phyloP scores from a whole-genome alignment of 305 asterid species.

The Fraxinus albicans region DNA sequence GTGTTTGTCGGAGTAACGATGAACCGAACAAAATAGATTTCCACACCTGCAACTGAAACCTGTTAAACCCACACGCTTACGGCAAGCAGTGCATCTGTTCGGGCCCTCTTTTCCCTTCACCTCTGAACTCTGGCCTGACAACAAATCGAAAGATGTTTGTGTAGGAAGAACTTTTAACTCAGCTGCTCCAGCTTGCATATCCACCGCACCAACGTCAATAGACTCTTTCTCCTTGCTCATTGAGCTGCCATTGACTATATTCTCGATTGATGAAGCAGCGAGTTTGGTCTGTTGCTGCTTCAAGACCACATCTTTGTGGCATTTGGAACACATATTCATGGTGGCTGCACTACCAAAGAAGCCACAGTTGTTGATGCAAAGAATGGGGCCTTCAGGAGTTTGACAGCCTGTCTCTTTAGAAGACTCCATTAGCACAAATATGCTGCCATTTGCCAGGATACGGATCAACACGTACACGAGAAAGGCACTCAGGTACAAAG shows the following conservation, averaged over 20 bases:
- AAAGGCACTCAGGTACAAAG: not conserved
- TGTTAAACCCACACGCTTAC: constrained; percentile 61
- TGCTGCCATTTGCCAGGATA: constrained; percentile 20
- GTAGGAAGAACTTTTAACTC: constrained; percentile 31
- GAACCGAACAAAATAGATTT: constrained; percentile 52
- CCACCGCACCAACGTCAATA: constrained; percentile 16
- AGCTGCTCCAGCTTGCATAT: constrained; percentile 18
- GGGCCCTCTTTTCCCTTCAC: constrained; percentile 49
- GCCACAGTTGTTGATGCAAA: constrained; percentile 64
- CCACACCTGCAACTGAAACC: constrained; percentile 68
- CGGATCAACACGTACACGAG: not conserved
- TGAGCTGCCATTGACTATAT: constrained; percentile 49
- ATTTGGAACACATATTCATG: constrained; percentile 71
- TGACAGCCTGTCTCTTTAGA: constrained; percentile 58
- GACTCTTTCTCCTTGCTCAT: constrained; percentile 29
- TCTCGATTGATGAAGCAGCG: constrained; percentile 56
- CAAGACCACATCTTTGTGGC: constrained; percentile 53
- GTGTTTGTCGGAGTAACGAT: constrained; percentile 65
- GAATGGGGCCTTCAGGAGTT: constrained; percentile 53
- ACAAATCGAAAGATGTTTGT: constrained; percentile 20
- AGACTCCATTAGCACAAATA: constrained; percentile 48
- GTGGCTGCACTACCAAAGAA: constrained; percentile 66
- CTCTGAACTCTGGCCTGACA: constrained; percentile 26
- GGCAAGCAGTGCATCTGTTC: constrained; percentile 49
- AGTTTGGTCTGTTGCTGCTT: constrained; percentile 49